Evolutionary conservation across 208 protist genomes (phyloP), one percentile per base, ranked within the genome.

Genomic region (Trypanosomatidae sp.): DNA sequence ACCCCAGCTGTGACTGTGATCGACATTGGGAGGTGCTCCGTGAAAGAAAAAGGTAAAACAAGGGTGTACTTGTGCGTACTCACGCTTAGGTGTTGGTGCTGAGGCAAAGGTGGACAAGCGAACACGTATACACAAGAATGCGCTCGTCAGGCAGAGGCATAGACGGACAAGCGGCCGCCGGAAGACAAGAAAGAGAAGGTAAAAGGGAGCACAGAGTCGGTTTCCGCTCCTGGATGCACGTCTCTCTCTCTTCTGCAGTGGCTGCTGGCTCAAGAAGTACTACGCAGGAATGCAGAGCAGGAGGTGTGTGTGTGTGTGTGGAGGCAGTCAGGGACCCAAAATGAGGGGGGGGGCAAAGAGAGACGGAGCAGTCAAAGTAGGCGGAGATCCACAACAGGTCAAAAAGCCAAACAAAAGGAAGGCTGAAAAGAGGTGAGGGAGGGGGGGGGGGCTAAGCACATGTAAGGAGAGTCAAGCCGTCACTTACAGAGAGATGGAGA

Each of bases 261-360:
- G 28, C 25, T 33, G 56, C 19, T 41, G 56, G 56, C 30, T n/a
- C 28, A 62, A n/a, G 22, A 9, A 19, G 56, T 39, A 28, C 25
- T 12, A 10, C 25, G 22, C 25, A 33, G 28, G 13, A 62, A 62
- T 36, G 39, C 19, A 41, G 39, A 47, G 60, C 8, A 12, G 60
- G 7, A 22, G 30, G 33, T 36, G 33, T 66, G 60, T 60, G 55
- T 60, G 22, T 60, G 55, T 60, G 55, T 65, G 60, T 47, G 60
- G 28, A 4, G 60, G 36, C 22, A n/a, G 49, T 10, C 19, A 36
- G 33, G 33, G 33, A 36, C 19, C 0, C 9, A 0, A 50, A 22
- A 30, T 8, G 6, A 33, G 41, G 41, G 62, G 19, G 41, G 12
- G 62, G 46, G 28, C 2, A 22, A 46, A 49, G 13, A 15, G 30